phyloP scores from a whole-genome alignment of 768 basidiomycete genomes.

The Jaapia argillacea region DNA sequence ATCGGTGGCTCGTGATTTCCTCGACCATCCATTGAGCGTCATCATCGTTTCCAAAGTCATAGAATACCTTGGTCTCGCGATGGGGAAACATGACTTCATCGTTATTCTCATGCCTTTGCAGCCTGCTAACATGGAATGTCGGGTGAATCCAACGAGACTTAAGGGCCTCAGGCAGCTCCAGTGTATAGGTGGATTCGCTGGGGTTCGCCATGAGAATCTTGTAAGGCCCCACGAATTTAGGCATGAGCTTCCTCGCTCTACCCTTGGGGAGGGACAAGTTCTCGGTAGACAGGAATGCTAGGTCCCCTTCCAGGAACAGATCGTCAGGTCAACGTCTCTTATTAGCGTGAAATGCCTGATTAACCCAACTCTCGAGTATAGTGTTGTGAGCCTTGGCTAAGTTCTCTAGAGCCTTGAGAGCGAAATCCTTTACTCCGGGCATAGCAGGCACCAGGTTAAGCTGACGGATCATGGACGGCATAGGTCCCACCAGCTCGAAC shows the following conservation, averaged over 20 bases:
- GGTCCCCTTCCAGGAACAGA: slow-evolving; percentile 11
- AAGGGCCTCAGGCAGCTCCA: slow-evolving; percentile 21
- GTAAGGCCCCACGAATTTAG: slow-evolving; percentile 30
- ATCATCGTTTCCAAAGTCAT: slow-evolving; percentile 29
- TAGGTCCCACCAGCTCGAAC: slow-evolving; percentile 5
- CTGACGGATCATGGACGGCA: background rate
- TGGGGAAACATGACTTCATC: slow-evolving; percentile 27
- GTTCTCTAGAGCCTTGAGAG: background rate
- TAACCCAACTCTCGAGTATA: slow-evolving; percentile 2
- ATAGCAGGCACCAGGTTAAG: background rate
- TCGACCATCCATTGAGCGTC: background rate
- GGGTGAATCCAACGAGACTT: slow-evolving; percentile 17
- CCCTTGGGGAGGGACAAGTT: slow-evolving; percentile 25
- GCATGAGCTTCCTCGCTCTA: slow-evolving; percentile 22
- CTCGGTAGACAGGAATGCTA: slow-evolving; percentile 26
- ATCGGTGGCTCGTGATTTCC: background rate
- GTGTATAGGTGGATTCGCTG: slow-evolving; percentile 16
- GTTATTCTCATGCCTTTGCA: slow-evolving; percentile 18
- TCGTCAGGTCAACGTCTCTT: slow-evolving; percentile 8
- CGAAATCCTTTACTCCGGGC: slow-evolving; percentile 1
- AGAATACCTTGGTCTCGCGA: slow-evolving; percentile 16
- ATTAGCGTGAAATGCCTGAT: background rate
- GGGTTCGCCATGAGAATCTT: slow-evolving; percentile 12
- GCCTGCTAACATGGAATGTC: slow-evolving; percentile 23
- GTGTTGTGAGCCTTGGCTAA: slow-evolving; percentile 9